These are phyloP conservation scores for Leptodermis oblonga DNA, from an alignment of 257 asterid genomes.

Conservation along the genomic window DNA sequence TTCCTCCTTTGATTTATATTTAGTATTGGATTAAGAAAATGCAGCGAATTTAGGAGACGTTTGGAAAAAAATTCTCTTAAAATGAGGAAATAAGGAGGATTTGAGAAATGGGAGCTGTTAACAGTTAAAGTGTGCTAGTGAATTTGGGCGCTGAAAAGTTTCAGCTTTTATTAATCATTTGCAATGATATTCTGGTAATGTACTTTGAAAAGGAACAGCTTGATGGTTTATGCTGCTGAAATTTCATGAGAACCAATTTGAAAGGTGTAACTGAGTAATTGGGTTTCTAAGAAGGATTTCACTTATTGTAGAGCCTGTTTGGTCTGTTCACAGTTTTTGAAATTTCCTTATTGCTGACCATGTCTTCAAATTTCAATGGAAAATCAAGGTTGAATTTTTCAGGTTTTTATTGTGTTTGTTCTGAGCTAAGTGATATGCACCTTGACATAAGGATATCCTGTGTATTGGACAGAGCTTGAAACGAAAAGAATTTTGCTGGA, in stretches of 20 bases:
- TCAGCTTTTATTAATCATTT: background rate
- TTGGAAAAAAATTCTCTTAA: too few relatives aligned
- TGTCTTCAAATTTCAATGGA: background rate
- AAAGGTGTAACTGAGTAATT: background rate
- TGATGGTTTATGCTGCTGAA: background rate
- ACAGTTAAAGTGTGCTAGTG: background rate
- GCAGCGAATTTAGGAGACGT: background rate
- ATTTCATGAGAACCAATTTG: background rate
- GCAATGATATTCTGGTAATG: background rate
- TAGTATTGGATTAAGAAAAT: background rate
- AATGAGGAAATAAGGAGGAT: background rate
- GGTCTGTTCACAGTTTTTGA: background rate
- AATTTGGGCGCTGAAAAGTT: background rate
- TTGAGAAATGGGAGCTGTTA: background rate
- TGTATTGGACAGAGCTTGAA: constrained; percentile 68
- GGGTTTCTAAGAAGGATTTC: background rate
- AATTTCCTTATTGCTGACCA: background rate
- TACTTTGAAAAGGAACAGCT: background rate
- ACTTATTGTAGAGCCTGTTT: background rate
- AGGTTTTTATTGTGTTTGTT: background rate
- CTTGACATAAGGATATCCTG: background rate
- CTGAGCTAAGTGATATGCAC: background rate
- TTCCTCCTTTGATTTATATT: background rate
- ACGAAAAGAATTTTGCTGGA: constrained; percentile 90
- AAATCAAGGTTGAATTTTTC: background rate